Conservation (phyloP, 1,284 basidiomycete species). For the Sutorius eximius region DNA sequence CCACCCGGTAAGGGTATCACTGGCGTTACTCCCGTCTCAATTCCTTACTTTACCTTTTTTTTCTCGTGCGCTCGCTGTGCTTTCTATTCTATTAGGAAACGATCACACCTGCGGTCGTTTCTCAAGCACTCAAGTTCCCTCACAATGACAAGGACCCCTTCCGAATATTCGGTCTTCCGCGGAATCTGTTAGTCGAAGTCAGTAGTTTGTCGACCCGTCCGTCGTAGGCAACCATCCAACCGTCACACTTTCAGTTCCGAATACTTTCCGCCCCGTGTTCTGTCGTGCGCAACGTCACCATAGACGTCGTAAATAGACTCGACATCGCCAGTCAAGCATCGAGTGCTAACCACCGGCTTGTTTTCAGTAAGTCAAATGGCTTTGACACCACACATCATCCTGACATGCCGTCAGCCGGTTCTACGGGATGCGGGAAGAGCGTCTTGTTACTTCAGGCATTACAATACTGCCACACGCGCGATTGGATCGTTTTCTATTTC, state of each 20-base stretch:
- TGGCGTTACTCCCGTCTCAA: background rate
- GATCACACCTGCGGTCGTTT: slow-evolving; percentile 28
- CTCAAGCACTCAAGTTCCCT: slow-evolving; percentile 35
- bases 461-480: slow-evolving; percentile 66
- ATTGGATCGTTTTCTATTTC: slow-evolving; percentile 89
- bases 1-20: slow-evolving; percentile 22
- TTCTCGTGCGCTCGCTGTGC: background rate
- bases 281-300: slow-evolving; percentile 64
- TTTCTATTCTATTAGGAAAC: slow-evolving; percentile 23
- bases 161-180: slow-evolving; percentile 64
- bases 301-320: slow-evolving; percentile 51
- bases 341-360: slow-evolving; percentile 45
- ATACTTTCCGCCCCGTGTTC: slow-evolving; percentile 64
- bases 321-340: slow-evolving; percentile 48
- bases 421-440: slow-evolving; percentile 82
- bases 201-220: slow-evolving; percentile 28
- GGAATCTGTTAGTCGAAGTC: slow-evolving; percentile 64
- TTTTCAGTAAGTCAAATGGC: slow-evolving; percentile 53
- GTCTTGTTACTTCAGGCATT: slow-evolving; percentile 80
- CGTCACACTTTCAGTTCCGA: slow-evolving; percentile 50
- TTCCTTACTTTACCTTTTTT: background rate
- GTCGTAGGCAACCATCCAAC: background rate
- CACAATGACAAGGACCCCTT: slow-evolving; percentile 49
- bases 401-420: slow-evolving; percentile 56
- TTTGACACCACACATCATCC: background rate